A percentile compares a stretch with the other conserved stretches of the same genome.
Evolutionary conservation across 331 rosid species (phyloP).

Genomic region (Malus hybrid): DNA sequence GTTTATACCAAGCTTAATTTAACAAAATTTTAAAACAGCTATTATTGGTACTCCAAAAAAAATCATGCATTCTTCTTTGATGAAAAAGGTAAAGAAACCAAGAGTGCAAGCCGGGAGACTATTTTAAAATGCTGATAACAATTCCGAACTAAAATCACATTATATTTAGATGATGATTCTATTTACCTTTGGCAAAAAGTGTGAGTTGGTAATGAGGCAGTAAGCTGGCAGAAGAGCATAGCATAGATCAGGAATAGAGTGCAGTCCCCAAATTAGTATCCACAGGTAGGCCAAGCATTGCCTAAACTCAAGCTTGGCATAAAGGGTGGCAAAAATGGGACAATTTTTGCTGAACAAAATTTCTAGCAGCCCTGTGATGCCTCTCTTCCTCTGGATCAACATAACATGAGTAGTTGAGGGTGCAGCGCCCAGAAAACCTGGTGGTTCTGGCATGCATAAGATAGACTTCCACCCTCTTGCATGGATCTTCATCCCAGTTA

Average conservation of each 20-base stretch:
- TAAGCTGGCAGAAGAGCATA: conserved; percentile 53
- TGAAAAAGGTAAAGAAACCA: too few species aligned
- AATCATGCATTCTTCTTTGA: too few species aligned
- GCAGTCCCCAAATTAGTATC: conserved; percentile 34
- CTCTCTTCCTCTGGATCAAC: conserved; percentile 53
- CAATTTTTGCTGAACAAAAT: conserved; percentile 37
- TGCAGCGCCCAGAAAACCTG: conserved; percentile 43
- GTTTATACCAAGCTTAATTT: too few species aligned
- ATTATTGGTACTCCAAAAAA: too few species aligned
- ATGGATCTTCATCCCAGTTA: conserved; percentile 54
- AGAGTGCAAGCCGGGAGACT: too few species aligned
- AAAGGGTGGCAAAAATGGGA: conserved; percentile 36
- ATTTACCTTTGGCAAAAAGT: conserved; percentile 17
- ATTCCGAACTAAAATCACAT: background rate
- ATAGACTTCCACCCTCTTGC: conserved; percentile 58
- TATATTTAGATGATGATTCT: background rate
- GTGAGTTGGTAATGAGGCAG: conserved; percentile 37
- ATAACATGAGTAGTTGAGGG: conserved; percentile 32
- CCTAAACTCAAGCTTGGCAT: conserved; percentile 46
- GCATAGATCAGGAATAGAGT: conserved; percentile 38
- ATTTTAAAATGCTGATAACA: too few species aligned
- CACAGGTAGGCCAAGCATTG: conserved; percentile 34
- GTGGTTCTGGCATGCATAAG: conserved; percentile 26
- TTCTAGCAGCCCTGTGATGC: conserved; percentile 47
- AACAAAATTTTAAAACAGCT: too few species aligned